Evolutionary conservation across 805 yeast genomes (phyloP).

Genomic region (Ogataea paraovalis): DNA sequence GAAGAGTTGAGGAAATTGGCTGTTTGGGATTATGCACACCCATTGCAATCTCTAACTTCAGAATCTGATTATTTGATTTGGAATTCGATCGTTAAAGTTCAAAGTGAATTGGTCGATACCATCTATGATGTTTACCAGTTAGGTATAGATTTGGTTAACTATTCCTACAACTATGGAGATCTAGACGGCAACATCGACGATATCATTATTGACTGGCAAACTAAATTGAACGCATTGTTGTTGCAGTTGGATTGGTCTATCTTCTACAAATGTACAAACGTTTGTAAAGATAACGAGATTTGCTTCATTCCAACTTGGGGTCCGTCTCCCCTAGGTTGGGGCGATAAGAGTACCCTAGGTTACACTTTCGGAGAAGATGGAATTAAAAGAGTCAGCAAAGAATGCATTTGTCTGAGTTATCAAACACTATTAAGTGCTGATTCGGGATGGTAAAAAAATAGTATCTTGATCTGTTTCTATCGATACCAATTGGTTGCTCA

Average conservation of each 20-base stretch:
- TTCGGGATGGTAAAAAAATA: not conserved
- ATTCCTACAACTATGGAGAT: conserved; percentile 4
- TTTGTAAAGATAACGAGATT: conserved; percentile 44
- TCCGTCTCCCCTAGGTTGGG: conserved; percentile 50
- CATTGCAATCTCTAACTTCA: conserved; percentile 35
- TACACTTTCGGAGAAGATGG: conserved; percentile 25
- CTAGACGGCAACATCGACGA: conserved; percentile 15
- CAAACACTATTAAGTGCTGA: conserved; percentile 1
- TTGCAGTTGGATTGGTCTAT: conserved; percentile 38
- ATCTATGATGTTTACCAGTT: conserved; percentile 35
- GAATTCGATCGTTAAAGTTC: conserved; percentile 43
- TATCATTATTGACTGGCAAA: conserved; percentile 8
- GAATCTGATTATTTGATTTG: conserved; percentile 45
- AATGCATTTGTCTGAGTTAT: conserved; percentile 17
- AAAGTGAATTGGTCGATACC: conserved; percentile 32
- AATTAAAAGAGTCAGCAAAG: conserved; percentile 21
- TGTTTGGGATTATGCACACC: conserved; percentile 45
- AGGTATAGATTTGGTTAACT: conserved; percentile 26
- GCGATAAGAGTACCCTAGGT: conserved; percentile 17
- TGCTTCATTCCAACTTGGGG: conserved; percentile 63
- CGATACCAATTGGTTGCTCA: too few species aligned
- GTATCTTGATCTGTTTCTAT: too few species aligned
- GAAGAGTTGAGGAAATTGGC: conserved; percentile 29
- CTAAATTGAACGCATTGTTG: conserved; percentile 20
- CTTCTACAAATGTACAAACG: conserved; percentile 37